Evolutionary conservation across 495 filamentous ascomycete genomes (phyloP), one percentile per base, ranked within the genome.

Genomic region (Neurospora sublineolata): DNA sequence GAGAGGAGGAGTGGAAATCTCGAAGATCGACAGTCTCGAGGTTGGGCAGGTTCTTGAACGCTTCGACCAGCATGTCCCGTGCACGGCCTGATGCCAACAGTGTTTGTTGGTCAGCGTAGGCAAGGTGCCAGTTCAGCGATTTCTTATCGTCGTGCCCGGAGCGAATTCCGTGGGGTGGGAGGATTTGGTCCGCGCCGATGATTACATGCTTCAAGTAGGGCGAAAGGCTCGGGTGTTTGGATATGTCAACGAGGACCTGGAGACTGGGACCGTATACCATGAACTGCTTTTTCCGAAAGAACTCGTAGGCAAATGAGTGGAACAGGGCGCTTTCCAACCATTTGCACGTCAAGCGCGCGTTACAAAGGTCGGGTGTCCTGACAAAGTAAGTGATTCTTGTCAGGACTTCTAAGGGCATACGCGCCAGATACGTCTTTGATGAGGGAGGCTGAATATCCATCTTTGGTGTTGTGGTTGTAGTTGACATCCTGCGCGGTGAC

Each of bases 221-320:
- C 1, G 80, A 80, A 3, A 88, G 69, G n/a, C 76, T 79, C 36
- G 81, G 81, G 44, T 81, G 78, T 10, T 83, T 82, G n/a, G 87
- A 82, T 68, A 89, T 89, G 71, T 84, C 83, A 37, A 87, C 74
- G 33, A 89, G 81, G 1, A 83, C 79, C 71, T 83, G 75, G 5
- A 89, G 80, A 73, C 85, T 86, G 68, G 76, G 77, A 33, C 80
- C 74, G 11, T 79, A 81, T 71, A 86, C 75, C 81, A 87, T 85
- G 77, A 89, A 89, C 74, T 86, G 84, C 67, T 83, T 83, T 74
- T 86, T 86, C 23, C 80, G 77, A 75, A 89, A 89, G 79, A 86
- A 89, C 73, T 87, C 86, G 27, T 77, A 76, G 11, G 83, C 74
- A 73, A 89, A 89, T 33, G 71, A 76, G 70, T 81, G 72, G 76